phyloP scores from a whole-genome alignment of 2,329 filamentous ascomycete genomes.

The Fonsecaea monophora region DNA sequence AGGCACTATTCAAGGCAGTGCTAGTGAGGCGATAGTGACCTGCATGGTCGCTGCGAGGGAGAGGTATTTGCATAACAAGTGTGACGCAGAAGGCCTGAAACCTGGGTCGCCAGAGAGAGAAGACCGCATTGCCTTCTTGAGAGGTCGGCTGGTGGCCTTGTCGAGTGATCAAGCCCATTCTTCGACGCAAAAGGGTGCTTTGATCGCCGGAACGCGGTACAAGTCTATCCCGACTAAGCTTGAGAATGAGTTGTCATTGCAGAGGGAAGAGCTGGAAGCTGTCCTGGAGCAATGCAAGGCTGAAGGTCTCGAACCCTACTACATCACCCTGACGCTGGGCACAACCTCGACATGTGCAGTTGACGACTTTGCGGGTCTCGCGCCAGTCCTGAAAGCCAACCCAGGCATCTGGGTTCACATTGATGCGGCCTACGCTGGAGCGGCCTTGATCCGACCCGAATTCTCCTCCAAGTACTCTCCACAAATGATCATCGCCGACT shows the following conservation, averaged over 20 bases:
- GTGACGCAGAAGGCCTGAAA: constrained; percentile 56
- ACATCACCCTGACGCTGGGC: constrained; percentile 80
- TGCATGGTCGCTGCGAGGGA: constrained; percentile 88
- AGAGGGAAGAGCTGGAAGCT: constrained; percentile 64
- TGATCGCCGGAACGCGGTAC: constrained; percentile 84
- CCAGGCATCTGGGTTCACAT: constrained; percentile 85
- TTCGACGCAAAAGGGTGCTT: constrained; percentile 83
- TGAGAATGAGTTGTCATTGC: constrained; percentile 73
- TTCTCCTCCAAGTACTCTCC: constrained; percentile 63
- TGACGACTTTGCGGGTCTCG: constrained; percentile 77
- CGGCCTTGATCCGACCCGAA: constrained; percentile 81
- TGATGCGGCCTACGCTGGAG: constrained; percentile 90
- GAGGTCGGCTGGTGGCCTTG: constrained; percentile 78
- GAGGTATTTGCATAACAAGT: constrained; percentile 70
- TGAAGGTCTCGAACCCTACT: constrained; percentile 82
- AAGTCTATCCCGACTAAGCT: constrained; percentile 69
- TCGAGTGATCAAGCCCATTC: constrained; percentile 82
- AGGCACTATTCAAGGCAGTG: constrained; percentile 92
- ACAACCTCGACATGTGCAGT: constrained; percentile 88
- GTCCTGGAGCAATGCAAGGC: constrained; percentile 70
- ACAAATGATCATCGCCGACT: constrained; percentile 67
- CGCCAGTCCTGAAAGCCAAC: constrained; percentile 54
- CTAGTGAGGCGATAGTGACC: constrained; percentile 85
- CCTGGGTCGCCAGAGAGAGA: constrained; percentile 65
- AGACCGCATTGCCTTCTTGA: constrained; percentile 70